Base-by-base conservation (phyloP, 768 basidiomycete species). In the Cystobasidium ongulense region DNA sequence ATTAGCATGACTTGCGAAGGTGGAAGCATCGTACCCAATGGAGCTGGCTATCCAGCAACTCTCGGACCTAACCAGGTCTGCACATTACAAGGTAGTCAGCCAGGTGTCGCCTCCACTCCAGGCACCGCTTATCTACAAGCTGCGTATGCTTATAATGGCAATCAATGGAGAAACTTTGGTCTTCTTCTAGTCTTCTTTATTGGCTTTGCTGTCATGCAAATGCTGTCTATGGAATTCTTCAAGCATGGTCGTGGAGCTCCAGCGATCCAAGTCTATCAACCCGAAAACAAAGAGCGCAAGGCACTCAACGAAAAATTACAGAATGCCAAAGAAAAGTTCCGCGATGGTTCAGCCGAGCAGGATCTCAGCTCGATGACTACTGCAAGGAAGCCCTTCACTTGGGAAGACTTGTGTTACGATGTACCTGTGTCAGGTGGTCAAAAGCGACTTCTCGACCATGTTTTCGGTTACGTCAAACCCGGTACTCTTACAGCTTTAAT, bases 401-500 rank as follows among this genome's bases (percentile, higher is more conserved):
- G 62, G 46, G 25, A 61, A 43, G 33, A 64, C 25, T n/a, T 66
- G 38, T 41, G n/a, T 25, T 75, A 79, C 75, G 79, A 78, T 36
- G 87, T 92, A 0, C 83, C 85, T 0, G 83, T 87, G 29, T 78
- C 81, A 21, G 82, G 82, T 15, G 81, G 82, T 36, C 78, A 80
- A 76, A 80, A 80, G 78, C 63, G 77, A 7, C 63, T 79, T 8
- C 76, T 79, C 57, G 75, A 79, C 31, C 62, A 74, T 36, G 74
- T 79, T 41, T 77, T 74, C 29, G 78, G 78, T 0, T 77, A 74
- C 63, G 76, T 79, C 75, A 76, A 75, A 63, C 92, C 91, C 0
- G 91, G 92, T 3, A 91, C 88, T 80, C 86, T 54, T 75, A 92
- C 91, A 0, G 92, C 91, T 0, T 84, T 94, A 11, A 91, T 94